Evolutionary conservation across 1,284 basidiomycete species (phyloP).

Genomic region (Cryptococcus sp.): DNA sequence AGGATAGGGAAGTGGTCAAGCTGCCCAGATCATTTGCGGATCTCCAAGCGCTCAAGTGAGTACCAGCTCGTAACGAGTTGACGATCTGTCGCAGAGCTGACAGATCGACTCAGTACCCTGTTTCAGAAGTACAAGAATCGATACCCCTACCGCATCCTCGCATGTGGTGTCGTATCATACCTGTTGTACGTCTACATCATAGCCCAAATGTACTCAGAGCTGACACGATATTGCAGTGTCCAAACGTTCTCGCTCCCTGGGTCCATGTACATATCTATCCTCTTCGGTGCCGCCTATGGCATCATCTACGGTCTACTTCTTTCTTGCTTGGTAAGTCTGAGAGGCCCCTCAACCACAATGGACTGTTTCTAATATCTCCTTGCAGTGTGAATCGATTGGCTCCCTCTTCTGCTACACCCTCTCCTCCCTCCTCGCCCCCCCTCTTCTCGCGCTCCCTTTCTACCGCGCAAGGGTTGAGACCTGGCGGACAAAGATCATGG

Average conservation of each 20-base stretch:
- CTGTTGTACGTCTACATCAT: conserved; percentile 69
- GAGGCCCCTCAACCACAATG: neutral
- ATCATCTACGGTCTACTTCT: conserved; percentile 82
- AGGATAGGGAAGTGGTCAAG: conserved; percentile 67
- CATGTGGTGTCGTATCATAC: conserved; percentile 82
- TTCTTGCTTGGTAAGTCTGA: conserved; percentile 64
- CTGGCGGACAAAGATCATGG: conserved; percentile 51
- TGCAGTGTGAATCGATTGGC: conserved; percentile 76
- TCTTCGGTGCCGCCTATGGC: conserved; percentile 94
- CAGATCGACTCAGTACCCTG: conserved; percentile 50
- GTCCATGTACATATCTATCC: conserved; percentile 96
- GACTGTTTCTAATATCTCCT: neutral
- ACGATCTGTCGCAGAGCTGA: neutral
- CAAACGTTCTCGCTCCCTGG: conserved; percentile 96
- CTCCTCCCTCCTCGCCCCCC: conserved; percentile 82
- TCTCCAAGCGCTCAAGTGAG: conserved; percentile 70
- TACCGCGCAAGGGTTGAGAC: conserved; percentile 56
- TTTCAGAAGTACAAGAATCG: conserved; percentile 85
- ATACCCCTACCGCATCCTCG: conserved; percentile 72
- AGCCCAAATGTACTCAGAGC: neutral
- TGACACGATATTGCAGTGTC: conserved; percentile 56
- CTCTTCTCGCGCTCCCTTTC: conserved; percentile 75
- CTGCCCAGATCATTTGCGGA: conserved; percentile 80
- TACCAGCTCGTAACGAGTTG: neutral
- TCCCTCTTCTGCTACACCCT: conserved; percentile 91